Evolutionary conservation across 192 early-diverging fungal genomes (phyloP).

Genomic region (Backusella tuberculispora): DNA sequence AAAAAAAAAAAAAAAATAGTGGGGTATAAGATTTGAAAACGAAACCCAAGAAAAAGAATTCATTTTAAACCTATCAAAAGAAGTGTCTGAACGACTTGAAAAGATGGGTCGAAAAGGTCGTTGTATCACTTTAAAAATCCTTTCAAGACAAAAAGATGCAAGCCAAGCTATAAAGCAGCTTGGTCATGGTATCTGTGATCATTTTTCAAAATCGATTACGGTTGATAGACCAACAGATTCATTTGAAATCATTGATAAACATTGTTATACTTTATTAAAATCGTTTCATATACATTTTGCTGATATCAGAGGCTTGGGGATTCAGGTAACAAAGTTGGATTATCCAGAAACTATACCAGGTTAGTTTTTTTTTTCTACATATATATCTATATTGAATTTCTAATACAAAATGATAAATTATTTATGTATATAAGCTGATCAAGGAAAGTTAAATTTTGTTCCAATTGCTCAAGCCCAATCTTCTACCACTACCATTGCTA

Average conservation of each 20-base stretch:
- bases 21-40: constrained; percentile 87
- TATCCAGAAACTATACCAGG: background rate
- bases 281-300: constrained; percentile 40
- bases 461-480: background rate
- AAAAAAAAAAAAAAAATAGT: constrained; percentile 37
- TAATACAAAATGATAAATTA: background rate
- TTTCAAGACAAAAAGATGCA: constrained; percentile 54
- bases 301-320: constrained; percentile 60
- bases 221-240: constrained; percentile 55
- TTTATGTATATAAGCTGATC: background rate
- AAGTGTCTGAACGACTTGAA: constrained; percentile 67
- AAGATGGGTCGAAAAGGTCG: constrained; percentile 57
- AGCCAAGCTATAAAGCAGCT: constrained; percentile 60
- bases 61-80: constrained; percentile 62
- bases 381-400: background rate
- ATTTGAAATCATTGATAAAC: constrained; percentile 41
- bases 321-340: constrained; percentile 55
- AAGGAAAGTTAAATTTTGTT: background rate
- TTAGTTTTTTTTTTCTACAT: background rate
- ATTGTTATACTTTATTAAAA: constrained; percentile 42
- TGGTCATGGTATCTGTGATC: constrained; percentile 70
- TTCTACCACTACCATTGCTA: background rate
- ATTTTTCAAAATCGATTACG: constrained; percentile 53
- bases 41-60: constrained; percentile 71
- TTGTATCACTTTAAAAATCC: constrained; percentile 72